Base-by-base conservation (phyloP, 495 filamentous ascomycete species). In the Aspergillus avenaceus region DNA sequence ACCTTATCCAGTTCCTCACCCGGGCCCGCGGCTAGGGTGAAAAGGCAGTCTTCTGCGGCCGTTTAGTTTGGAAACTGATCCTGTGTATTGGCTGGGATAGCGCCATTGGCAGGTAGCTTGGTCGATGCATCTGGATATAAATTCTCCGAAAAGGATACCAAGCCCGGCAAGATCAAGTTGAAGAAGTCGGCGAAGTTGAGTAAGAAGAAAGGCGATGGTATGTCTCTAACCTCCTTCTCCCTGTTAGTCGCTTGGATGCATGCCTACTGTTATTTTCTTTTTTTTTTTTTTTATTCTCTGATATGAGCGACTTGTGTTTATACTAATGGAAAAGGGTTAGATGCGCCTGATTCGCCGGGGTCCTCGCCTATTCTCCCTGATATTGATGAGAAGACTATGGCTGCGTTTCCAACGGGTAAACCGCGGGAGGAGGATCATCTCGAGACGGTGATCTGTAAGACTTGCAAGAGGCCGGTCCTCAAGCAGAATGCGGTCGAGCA, bases 381-480 rank as follows among this genome's bases (percentile, higher is more conserved):
- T 32, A 75, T 92, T 32, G 84, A 91, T 54, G 79, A 85, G 34
- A 79, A 75, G 48, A 77, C 82, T 13, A 78, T 84, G 48, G 76
- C 84, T 13, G 84, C 82, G 1, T 93, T 96, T 64, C 70, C 84
- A 9, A 88, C 81, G 31, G 84, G 86, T 38, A 80, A 84, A 31
- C 89, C 90, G 0, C 80, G 85, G 37, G 65, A 72, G 41, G 83
- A 89, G 42, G 85, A 88, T 52, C 53, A 69, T 13, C 76, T 82
- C 5, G 84, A 89, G 27, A 72, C 82, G 7, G 75, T 84, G n/a
- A 76, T 86, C 24, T 95, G 89, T 74, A 91, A 87, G 59, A 82
- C 86, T 44, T 95, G 89, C 74, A 91, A 88, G 68, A 86, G 89
- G 51, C 82, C 80, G 4, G 67, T 90, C 13, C 69, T 86, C 27